phyloP scores from a whole-genome alignment of 441 rosid genomes.

The Raphanus hybrid region DNA sequence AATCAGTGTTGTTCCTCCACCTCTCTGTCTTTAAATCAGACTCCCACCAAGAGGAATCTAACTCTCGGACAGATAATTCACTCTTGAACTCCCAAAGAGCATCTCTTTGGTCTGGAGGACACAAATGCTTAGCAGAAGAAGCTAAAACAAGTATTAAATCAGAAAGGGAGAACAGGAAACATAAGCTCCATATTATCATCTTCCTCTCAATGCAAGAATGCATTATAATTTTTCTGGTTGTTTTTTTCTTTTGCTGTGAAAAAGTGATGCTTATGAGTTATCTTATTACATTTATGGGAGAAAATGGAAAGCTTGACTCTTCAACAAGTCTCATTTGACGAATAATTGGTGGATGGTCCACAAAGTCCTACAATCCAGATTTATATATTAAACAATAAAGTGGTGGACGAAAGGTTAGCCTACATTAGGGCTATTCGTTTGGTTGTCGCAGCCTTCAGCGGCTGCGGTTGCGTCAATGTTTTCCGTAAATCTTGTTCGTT shows the following conservation, averaged over 20 bases:
- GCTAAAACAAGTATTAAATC: neutral
- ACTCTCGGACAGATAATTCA: neutral
- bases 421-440: no score
- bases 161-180: neutral
- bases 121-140: neutral
- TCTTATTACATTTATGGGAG: neutral
- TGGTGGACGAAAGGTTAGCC: no score
- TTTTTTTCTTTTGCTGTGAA: neutral
- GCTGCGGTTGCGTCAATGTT: no score
- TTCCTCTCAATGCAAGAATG: neutral
- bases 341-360: neutral
- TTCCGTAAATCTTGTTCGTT: no score
- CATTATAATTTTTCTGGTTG: neutral
- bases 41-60: neutral
- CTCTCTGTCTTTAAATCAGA: neutral
- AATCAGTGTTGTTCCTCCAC: neutral
- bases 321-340: neutral
- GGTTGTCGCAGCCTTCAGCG: no score
- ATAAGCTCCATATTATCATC: neutral
- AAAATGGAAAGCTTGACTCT: neutral
- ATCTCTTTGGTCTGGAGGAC: neutral
- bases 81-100: constrained; percentile 5
- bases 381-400: neutral
- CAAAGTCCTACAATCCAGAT: neutral
- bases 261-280: no score